Evolutionary conservation across 345 rosid genomes (phyloP).

Genomic region (Eucalyptus shirleyi): DNA sequence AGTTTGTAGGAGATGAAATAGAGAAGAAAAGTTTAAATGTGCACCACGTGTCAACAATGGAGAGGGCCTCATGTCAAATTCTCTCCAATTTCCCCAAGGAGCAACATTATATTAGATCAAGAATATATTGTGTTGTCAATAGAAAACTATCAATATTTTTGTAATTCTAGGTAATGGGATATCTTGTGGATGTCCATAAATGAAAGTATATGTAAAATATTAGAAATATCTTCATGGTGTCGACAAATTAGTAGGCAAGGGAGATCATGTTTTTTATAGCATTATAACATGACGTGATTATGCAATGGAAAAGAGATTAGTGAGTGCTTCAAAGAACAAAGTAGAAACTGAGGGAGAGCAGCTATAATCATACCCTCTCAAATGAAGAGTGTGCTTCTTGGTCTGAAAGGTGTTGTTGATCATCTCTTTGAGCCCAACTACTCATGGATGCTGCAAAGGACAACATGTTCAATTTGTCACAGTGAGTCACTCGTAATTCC

Average conservation of each 20-base stretch:
- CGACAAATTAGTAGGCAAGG: too few species aligned
- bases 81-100: not conserved
- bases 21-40: not conserved
- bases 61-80: not conserved
- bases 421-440: not conserved
- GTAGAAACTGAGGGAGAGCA: too few species aligned
- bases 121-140: not conserved
- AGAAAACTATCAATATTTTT: not conserved
- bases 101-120: rapidly evolving
- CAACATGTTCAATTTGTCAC: not conserved
- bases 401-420: not conserved
- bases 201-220: not conserved
- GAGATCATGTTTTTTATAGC: too few species aligned
- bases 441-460: not conserved
- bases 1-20: not conserved
- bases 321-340: too few species aligned
- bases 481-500: not conserved
- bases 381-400: too few species aligned
- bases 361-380: too few species aligned
- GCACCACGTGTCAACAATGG: not conserved
- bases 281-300: too few species aligned
- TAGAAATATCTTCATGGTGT: not conserved
- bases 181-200: too few species aligned
- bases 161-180: not conserved
- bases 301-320: too few species aligned